Base-by-base conservation (phyloP, 805 yeast species). In the Candida sakaeoensis region DNA sequence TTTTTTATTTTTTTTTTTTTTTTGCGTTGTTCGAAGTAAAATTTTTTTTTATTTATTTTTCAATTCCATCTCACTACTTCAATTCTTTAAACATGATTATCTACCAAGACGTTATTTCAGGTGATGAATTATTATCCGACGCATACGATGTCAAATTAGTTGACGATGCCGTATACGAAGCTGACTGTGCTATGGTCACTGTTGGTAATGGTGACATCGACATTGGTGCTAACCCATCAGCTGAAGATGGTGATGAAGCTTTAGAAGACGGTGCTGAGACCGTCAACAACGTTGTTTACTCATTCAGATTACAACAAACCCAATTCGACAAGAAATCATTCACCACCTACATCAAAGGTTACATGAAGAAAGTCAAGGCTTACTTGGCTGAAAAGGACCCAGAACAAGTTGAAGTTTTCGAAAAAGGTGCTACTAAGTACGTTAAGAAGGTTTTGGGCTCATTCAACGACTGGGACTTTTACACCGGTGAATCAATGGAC, bases 401-500 rank as follows among this genome's bases (percentile, higher is more conserved):
- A 63, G 98, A 91, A 36, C 77, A 75, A 60, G 80, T 93, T 58
- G 82, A 84, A 63, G 72, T 69, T 53, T 93, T 93, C 72, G 97
- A 91, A 82, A 91, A 93, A 80, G 98, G 98, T 70, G 99, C 99
- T 58, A 78, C 82, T 57, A 72, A 86, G 58, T 93, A 90, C 80
- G 95, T 86, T 73, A 93, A 93, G 87, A 93, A 93, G 81, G 84
- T 93, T 54, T 70, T 93, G 60, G 85, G 82, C 61, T 84, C 90
- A 72, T 93, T 93, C 93, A 85, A 84, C 67, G 99, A 93, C 82
- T 93, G 95, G 95, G 99, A 93, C 68, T 93, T 93, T 81, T 93
- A 74, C 90, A 91, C 96, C 57, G 98, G 99, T 79, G 98, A 91
- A 79, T 85, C 96, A 66, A 93, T 93, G 99, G 97, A 93, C 82